Conservation (phyloP, 306 rosid genomes). For the Purshia tridentata region DNA sequence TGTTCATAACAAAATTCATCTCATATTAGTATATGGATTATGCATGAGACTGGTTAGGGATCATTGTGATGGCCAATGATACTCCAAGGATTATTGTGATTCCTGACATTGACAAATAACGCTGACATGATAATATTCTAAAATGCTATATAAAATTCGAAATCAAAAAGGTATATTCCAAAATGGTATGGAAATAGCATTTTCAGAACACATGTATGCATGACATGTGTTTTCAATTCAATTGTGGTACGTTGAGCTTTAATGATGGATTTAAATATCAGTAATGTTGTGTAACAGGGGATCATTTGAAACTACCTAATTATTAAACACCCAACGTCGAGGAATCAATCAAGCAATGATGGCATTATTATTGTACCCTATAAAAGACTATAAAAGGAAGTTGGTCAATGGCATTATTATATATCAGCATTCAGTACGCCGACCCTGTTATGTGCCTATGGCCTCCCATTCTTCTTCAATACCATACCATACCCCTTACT, state of each 20-base stretch:
- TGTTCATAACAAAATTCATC: too few relatives aligned
- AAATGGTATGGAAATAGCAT: background rate
- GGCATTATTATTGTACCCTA: background rate
- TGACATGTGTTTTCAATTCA: background rate
- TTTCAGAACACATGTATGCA: background rate
- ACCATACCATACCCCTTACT: too few relatives aligned
- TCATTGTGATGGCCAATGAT: too few relatives aligned
- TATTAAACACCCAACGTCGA: background rate
- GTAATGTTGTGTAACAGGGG: background rate
- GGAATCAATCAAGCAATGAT: background rate
- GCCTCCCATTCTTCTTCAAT: too few relatives aligned
- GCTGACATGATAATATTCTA: background rate
- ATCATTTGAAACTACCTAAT: slow-evolving; percentile 5
- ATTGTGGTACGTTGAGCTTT: background rate
- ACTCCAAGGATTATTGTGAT: too few relatives aligned
- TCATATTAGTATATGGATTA: too few relatives aligned
- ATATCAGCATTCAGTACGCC: background rate
- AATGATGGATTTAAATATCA: background rate
- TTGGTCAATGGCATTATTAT: background rate
- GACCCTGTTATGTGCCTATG: background rate
- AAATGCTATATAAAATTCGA: background rate
- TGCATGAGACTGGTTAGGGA: too few relatives aligned
- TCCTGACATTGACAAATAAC: too few relatives aligned
- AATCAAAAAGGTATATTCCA: too few relatives aligned
- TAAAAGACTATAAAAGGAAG: too few relatives aligned